Evolutionary conservation across 1,284 basidiomycete genomes (phyloP).

Genomic region (Rhodotorula sp.): DNA sequence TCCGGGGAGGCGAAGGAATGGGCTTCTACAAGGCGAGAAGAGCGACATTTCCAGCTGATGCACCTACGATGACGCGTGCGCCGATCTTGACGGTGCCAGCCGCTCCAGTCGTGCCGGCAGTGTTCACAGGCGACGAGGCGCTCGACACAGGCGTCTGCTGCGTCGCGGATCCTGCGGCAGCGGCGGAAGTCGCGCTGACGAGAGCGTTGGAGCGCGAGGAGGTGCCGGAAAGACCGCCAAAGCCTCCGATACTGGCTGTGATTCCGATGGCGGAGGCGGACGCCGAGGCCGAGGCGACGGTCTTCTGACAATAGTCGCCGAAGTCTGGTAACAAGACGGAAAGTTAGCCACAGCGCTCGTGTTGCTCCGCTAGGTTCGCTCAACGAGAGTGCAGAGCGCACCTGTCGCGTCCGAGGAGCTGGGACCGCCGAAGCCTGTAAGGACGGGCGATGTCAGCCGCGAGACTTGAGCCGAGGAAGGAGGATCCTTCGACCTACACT

Average conservation of each 20-base stretch:
- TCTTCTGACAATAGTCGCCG: background rate
- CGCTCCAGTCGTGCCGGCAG: background rate
- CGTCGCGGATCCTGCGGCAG: background rate
- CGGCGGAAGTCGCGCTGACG: conserved; percentile 9
- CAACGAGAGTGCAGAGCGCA: no score
- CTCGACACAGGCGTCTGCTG: background rate
- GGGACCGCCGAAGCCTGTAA: background rate
- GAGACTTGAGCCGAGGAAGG: background rate
- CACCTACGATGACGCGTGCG: background rate
- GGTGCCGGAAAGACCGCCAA: background rate
- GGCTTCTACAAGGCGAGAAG: background rate
- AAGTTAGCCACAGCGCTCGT: no score
- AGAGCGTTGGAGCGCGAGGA: conserved; percentile 1
- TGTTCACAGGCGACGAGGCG: background rate
- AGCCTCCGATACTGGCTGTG: no score
- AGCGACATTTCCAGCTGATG: background rate
- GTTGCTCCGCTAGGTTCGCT: background rate
- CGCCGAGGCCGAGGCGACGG: background rate
- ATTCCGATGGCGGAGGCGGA: background rate
- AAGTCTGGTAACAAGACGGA: background rate
- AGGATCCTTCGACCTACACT: background rate
- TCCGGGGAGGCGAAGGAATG: background rate
- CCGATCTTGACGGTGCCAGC: background rate
- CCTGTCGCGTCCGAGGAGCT: background rate
- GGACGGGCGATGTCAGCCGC: background rate